A percentile compares a stretch with the other conserved stretches of the same genome.
These are phyloP conservation scores for Naganishia vaughanmartiniae DNA, from an alignment of 768 basidiomycete species.

Conservation along the genomic window DNA sequence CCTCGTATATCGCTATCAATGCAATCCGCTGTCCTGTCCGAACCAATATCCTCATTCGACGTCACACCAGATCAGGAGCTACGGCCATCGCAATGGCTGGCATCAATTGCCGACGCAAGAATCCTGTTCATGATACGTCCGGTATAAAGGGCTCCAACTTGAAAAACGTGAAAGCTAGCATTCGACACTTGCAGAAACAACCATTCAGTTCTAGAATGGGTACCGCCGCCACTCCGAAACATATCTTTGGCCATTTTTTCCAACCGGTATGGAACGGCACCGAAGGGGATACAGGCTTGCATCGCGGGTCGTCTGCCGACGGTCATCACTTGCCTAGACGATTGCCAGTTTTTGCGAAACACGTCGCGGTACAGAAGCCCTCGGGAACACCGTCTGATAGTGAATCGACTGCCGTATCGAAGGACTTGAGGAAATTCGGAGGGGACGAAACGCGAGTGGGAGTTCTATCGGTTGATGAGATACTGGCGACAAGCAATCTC, in stretches of 20 bases:
- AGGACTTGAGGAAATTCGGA: background rate
- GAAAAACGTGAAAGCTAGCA: background rate
- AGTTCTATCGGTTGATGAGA: background rate
- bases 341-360: background rate
- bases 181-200: conserved; percentile 9
- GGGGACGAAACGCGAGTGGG: background rate
- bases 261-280: background rate
- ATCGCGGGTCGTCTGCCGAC: background rate
- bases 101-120: conserved; percentile 16
- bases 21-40: no score
- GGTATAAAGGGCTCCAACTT: background rate
- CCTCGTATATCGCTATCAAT: no score
- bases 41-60: no score
- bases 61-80: no score
- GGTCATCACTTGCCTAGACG: background rate
- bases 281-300: background rate
- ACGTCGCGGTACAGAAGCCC: background rate
- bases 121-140: background rate
- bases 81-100: background rate
- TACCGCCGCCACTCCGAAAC: background rate
- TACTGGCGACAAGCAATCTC: conserved; percentile 1
- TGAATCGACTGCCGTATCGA: background rate
- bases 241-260: background rate
- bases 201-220: background rate
- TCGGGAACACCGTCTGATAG: background rate